Evolutionary conservation across 2,329 filamentous ascomycete species (phyloP), one percentile per base, ranked within the genome.

Genomic region (Curvularia hawaiiensis): DNA sequence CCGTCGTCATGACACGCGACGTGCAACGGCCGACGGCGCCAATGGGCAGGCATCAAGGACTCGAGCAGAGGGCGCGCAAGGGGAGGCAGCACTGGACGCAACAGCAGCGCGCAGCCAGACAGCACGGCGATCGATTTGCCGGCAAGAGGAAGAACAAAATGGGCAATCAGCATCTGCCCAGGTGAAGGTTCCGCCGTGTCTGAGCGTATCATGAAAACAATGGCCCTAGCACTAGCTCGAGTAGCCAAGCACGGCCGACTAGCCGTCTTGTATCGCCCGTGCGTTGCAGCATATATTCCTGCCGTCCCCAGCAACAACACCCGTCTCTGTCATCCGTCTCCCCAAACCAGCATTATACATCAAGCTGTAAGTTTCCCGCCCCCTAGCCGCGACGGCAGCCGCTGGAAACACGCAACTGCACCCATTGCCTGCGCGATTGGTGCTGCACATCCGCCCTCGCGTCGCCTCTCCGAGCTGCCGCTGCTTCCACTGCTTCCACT

Each of bases 171-270:
- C 51, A 40, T 51, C 45, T 28, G 55, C 43, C 53, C 47, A 52
- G 38, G 52, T 44, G 31, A 40, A 18, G 33, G 52, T 54, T 60
- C 54, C 50, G 54, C 40, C 52, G 52, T 55, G 66, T 68, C 66
- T 64, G 63, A 67, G 66, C 66, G 63, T 68, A 69, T 68, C 66
- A 64, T 49, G 44, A 56, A 54, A 33, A 41, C 58, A 54, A 59
- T 53, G 60, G 53, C 54, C 55, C 59, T 64, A 67, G 53, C 54
- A 53, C 59, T 64, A 67, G 64, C 62, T 54, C 26, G 46, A 52
- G 24, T 18, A 45, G 54, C 54, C 54, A 59, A 52, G 58, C 45
- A 51, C 48, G 58, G 49, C 51, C 57, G 52, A 47, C 59, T 62
- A 61, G 56, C 55, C 52, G 54, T 65, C 61, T 63, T 59, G 54